These are phyloP conservation scores for Rhodotorula babjevae DNA, from an alignment of 768 basidiomycete species.

Conservation along the genomic window DNA sequence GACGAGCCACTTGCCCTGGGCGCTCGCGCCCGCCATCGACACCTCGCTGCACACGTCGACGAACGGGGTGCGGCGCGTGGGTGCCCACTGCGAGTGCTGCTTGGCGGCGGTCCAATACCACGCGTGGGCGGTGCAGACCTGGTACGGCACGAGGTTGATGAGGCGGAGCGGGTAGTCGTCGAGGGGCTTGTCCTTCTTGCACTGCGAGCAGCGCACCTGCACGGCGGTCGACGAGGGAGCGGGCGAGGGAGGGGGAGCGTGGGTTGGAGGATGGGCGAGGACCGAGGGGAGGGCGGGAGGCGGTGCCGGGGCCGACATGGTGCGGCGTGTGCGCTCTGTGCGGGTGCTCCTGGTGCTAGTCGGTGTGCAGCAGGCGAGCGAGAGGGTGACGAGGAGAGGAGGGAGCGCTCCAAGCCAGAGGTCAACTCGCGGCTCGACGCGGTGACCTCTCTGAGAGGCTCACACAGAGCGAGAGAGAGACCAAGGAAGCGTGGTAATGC, in stretches of 20 bases:
- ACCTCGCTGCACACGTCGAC: conserved; percentile 2
- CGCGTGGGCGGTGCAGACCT: conserved; percentile 19
- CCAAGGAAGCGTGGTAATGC: too few species aligned
- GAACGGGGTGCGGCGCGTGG: not conserved
- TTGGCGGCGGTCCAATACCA: conserved; percentile 35
- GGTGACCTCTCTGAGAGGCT: too few species aligned
- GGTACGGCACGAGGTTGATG: conserved; percentile 29
- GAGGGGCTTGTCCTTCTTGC: conserved; percentile 2
- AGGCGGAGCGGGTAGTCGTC: conserved; percentile 10
- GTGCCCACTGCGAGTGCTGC: conserved; percentile 9
- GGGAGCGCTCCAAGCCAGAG: too few species aligned
- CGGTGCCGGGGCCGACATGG: too few species aligned
- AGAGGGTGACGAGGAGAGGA: too few species aligned
- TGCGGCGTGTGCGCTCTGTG: too few species aligned
- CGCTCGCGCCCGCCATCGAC: not conserved
- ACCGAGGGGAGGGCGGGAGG: too few species aligned
- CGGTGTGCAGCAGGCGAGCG: too few species aligned
- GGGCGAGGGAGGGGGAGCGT: not conserved
- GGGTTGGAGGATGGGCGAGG: too few species aligned
- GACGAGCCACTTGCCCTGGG: conserved; percentile 11
- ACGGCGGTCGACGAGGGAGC: not conserved
- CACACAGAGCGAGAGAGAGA: too few species aligned
- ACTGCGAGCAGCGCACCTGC: conserved; percentile 28
- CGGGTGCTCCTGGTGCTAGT: too few species aligned
- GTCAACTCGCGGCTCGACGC: too few species aligned